These are phyloP conservation scores for Hymenoscyphus scutula DNA, from an alignment of 2,329 filamentous ascomycete genomes.

Conservation along the genomic window DNA sequence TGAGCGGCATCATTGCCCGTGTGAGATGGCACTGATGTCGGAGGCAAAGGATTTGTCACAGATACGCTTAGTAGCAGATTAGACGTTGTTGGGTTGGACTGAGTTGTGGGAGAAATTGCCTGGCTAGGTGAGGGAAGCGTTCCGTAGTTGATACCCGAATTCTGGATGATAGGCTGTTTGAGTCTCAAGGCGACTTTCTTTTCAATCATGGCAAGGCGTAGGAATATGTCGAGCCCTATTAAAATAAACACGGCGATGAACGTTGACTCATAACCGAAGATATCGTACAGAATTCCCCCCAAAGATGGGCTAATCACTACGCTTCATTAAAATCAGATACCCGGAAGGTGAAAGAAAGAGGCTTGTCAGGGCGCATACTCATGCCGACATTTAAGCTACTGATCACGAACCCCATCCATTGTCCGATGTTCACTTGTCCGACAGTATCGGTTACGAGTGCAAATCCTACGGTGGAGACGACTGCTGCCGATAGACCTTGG, in stretches of 20 bases:
- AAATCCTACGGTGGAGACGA: slow-evolving; percentile 12
- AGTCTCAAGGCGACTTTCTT: slow-evolving; percentile 47
- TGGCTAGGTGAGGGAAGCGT: background rate
- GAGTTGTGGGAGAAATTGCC: background rate
- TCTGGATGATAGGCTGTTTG: slow-evolving; percentile 22
- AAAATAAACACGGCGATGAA: slow-evolving; percentile 56
- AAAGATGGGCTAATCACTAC: slow-evolving; percentile 9
- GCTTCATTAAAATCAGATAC: too few relatives aligned
- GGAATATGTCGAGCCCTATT: slow-evolving; percentile 51
- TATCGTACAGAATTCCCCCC: slow-evolving; percentile 21
- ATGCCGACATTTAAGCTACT: slow-evolving; percentile 5
- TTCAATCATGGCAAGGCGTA: slow-evolving; percentile 56
- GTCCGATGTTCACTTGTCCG: slow-evolving; percentile 8
- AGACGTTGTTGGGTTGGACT: slow-evolving; percentile 17
- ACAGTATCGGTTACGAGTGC: slow-evolving; percentile 14
- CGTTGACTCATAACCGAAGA: slow-evolving; percentile 56
- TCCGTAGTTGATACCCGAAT: background rate
- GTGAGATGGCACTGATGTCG: slow-evolving; percentile 7
- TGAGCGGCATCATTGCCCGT: background rate
- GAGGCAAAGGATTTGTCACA: background rate
- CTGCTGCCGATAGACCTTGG: slow-evolving; percentile 11
- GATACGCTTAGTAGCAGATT: background rate
- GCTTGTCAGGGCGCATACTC: background rate
- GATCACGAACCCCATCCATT: slow-evolving; percentile 8
- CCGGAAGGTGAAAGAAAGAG: too few relatives aligned